Evolutionary conservation across 2,329 filamentous ascomycete species (phyloP).

Genomic region (Arthrobotrys musiformis): DNA sequence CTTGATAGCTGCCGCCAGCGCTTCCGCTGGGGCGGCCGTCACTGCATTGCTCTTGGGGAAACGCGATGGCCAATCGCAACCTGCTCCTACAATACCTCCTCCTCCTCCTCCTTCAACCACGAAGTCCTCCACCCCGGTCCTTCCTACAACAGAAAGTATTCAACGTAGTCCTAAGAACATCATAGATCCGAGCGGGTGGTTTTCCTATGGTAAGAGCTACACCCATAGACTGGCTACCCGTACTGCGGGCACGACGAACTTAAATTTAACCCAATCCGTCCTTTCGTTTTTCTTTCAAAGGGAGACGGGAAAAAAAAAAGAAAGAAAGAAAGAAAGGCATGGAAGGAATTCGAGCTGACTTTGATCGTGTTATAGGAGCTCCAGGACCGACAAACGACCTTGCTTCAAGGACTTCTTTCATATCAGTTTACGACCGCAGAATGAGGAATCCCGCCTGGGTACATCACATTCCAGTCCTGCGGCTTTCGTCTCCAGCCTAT

Average conservation of each 20-base stretch:
- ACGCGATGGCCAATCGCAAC: conserved; percentile 60
- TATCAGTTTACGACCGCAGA: conserved; percentile 89
- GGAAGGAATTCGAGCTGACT: not conserved
- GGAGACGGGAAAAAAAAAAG: too few species aligned
- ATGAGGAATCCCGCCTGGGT: conserved; percentile 92
- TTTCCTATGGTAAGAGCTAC: conserved; percentile 72
- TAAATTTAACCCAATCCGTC: not conserved
- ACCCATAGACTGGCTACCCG: not conserved
- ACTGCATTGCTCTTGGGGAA: conserved; percentile 70
- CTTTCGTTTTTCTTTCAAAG: not conserved
- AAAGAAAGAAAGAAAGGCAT: too few species aligned
- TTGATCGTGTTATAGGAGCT: conserved; percentile 68
- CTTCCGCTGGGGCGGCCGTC: conserved; percentile 78
- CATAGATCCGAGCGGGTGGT: conserved; percentile 79
- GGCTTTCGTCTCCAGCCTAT: not conserved
- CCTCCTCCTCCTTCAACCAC: conserved; percentile 59
- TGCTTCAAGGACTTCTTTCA: conserved; percentile 77
- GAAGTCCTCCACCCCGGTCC: conserved; percentile 56
- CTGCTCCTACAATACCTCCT: conserved; percentile 59
- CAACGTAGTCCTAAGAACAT: conserved; percentile 59
- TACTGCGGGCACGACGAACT: too few species aligned
- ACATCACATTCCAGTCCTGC: conserved; percentile 55
- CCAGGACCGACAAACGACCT: conserved; percentile 89
- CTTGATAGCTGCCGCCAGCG: conserved; percentile 79
- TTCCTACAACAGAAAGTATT: not conserved